These are phyloP conservation scores for Fusarium bulbicola DNA, from an alignment of 2,329 filamentous ascomycete genomes.

Conservation along the genomic window DNA sequence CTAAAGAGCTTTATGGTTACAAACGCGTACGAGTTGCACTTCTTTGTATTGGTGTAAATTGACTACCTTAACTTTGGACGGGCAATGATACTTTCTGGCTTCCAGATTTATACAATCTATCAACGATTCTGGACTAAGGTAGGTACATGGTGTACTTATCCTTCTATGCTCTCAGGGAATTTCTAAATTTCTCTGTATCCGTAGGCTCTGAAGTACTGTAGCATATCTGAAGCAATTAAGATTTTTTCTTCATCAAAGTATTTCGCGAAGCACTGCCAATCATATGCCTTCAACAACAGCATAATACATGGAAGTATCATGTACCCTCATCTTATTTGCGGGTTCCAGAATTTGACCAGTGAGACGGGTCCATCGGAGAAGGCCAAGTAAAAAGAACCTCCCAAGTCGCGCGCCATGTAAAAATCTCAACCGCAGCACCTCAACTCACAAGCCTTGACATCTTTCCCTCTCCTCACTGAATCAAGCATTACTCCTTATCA, in stretches of 20 bases:
- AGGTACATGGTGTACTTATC: background rate
- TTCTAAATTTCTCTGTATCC: background rate
- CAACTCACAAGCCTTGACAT: constrained; percentile 10
- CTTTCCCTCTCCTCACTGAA: background rate
- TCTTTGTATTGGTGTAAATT: background rate
- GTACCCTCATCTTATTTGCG: constrained; percentile 12
- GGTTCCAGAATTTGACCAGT: constrained; percentile 34
- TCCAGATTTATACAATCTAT: background rate
- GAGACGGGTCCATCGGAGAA: constrained; percentile 32
- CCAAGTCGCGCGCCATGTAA: constrained; percentile 37
- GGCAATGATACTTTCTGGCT: background rate
- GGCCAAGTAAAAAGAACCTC: constrained; percentile 29
- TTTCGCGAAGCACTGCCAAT: background rate
- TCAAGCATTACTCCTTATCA: background rate
- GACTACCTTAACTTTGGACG: too few relatives aligned
- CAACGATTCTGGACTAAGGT: background rate
- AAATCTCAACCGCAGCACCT: constrained; percentile 38
- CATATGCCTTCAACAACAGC: background rate
- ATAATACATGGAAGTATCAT: background rate
- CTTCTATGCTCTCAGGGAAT: background rate
- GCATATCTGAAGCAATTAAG: background rate
- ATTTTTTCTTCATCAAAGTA: background rate
- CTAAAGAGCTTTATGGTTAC: background rate
- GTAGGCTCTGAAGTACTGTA: background rate
- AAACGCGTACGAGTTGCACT: background rate